phyloP scores from a whole-genome alignment of 2,329 filamentous ascomycete species.

The Elsinoe necatrix region DNA sequence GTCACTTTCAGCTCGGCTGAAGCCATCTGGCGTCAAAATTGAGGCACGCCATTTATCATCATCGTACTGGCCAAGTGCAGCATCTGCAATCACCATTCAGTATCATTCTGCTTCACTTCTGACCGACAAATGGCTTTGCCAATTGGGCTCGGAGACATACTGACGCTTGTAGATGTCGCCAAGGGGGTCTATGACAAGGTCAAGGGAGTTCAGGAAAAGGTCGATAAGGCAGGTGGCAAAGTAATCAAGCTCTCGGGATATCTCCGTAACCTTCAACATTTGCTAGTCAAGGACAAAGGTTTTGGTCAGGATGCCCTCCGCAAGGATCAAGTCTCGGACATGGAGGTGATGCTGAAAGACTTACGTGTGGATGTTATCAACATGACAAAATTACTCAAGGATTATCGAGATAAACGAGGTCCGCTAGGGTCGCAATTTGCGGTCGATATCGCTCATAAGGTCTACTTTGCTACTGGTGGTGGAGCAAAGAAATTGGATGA shows the following conservation, averaged over 20 bases:
- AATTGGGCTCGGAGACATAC: not conserved
- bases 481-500: slow-evolving; percentile 1
- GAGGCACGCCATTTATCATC: not conserved
- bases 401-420: not conserved
- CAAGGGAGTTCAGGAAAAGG: not conserved
- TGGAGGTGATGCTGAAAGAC: not conserved
- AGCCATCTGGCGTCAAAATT: not conserved
- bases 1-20: not conserved
- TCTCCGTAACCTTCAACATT: not conserved
- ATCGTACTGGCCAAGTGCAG: not conserved
- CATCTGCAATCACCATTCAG: not conserved
- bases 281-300: not conserved
- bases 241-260: not conserved
- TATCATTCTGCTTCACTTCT: not conserved
- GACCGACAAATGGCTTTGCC: not conserved
- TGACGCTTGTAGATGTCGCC: not conserved
- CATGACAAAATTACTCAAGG: not conserved
- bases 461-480: not conserved
- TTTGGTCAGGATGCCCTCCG: not conserved
- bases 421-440: not conserved
- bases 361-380: not conserved
- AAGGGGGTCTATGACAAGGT: slow-evolving; percentile 1
- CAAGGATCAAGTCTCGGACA: not conserved
- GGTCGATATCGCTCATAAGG: not conserved
- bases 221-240: not conserved